Conservation (phyloP, 768 basidiomycete species). For the Naganishia vaughanmartiniae region DNA sequence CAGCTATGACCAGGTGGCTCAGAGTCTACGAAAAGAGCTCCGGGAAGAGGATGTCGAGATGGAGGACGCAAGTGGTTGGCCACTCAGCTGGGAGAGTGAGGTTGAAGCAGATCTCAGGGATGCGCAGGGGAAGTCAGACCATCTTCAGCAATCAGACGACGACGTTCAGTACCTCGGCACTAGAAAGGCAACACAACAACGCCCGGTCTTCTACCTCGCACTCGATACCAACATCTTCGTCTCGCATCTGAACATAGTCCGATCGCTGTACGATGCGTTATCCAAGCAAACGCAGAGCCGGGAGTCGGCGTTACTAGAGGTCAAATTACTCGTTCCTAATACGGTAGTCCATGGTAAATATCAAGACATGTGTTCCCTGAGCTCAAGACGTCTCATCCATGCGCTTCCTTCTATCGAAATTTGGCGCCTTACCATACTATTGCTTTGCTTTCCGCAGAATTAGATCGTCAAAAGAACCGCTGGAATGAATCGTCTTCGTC, state of each 20-base stretch:
- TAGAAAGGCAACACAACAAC: background rate
- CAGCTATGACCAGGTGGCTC: constrained; percentile 5
- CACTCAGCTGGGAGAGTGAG: constrained; percentile 3
- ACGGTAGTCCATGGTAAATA: constrained; percentile 2
- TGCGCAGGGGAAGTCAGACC: background rate
- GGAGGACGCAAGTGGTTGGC: constrained; percentile 21
- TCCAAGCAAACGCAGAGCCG: too few relatives aligned
- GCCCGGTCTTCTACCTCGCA: background rate
- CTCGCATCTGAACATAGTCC: constrained; percentile 4
- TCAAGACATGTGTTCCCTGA: background rate
- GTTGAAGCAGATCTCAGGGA: background rate
- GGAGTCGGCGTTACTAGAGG: background rate
- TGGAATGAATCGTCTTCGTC: background rate
- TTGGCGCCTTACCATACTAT: background rate
- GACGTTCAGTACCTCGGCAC: background rate
- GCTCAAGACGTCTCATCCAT: background rate
- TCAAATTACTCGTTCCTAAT: constrained; percentile 3
- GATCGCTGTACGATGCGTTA: background rate
- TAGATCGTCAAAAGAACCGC: background rate
- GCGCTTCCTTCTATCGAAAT: background rate
- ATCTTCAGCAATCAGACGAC: background rate
- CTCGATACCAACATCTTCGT: constrained; percentile 26
- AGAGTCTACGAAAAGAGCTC: constrained; percentile 2
- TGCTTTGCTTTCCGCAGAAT: background rate
- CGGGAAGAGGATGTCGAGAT: constrained; percentile 19